phyloP scores from a whole-genome alignment of 2,329 filamentous ascomycete species.

The Cytospora leucostoma region DNA sequence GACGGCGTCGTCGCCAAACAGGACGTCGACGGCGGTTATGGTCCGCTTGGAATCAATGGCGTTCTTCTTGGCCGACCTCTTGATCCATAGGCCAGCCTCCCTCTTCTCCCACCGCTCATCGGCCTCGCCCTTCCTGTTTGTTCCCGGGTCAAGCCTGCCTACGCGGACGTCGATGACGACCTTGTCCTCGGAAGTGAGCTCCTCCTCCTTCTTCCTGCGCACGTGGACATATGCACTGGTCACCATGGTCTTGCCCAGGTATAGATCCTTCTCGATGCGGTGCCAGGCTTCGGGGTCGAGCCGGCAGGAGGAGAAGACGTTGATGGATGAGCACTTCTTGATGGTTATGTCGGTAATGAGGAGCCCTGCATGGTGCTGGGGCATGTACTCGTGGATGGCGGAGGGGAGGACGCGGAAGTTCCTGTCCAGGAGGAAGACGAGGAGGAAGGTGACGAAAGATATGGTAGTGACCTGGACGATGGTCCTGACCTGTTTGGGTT shows the following conservation, averaged over 20 bases:
- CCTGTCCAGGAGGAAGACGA: constrained; percentile 82
- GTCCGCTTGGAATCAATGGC: constrained; percentile 73
- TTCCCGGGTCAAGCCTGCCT: constrained; percentile 68
- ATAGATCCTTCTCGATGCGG: constrained; percentile 86
- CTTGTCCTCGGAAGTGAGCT: constrained; percentile 71
- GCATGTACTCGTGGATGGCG: constrained; percentile 83
- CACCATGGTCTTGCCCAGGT: constrained; percentile 72
- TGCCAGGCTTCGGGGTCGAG: constrained; percentile 74
- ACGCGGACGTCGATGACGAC: constrained; percentile 80
- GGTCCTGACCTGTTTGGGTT: constrained; percentile 57
- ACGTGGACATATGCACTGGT: constrained; percentile 80
- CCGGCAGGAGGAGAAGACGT: constrained; percentile 73
- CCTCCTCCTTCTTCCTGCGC: constrained; percentile 81
- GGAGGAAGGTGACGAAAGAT: constrained; percentile 64
- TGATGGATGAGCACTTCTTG: constrained; percentile 72
- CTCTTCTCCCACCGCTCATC: constrained; percentile 76
- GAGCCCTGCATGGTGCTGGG: constrained; percentile 79
- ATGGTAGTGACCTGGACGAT: constrained; percentile 73
- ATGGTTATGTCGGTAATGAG: constrained; percentile 86
- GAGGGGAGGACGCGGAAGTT: constrained; percentile 85
- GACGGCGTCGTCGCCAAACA: constrained; percentile 88
- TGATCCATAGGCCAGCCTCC: constrained; percentile 78
- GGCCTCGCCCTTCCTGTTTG: constrained; percentile 55
- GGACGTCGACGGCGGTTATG: constrained; percentile 79
- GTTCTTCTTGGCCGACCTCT: constrained; percentile 69